Evolutionary conservation across 2,329 filamentous ascomycete genomes (phyloP).

Genomic region (Teratosphaeria zuluensis): DNA sequence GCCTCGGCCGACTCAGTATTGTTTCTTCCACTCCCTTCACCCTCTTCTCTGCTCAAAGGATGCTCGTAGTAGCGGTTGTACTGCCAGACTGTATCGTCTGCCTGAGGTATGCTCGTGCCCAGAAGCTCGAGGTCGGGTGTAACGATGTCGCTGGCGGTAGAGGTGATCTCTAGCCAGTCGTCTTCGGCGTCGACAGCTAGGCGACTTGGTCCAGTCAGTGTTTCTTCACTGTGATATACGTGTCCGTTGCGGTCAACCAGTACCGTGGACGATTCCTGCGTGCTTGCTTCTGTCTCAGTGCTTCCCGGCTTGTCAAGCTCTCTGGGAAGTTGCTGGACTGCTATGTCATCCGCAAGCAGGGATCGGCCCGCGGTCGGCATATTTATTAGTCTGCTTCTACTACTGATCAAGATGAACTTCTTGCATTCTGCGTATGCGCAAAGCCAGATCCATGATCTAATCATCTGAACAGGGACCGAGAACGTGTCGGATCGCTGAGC

Average conservation of each 20-base stretch:
- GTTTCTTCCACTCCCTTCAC: not conserved
- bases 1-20: not conserved
- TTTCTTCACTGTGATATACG: not conserved
- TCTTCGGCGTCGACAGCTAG: not conserved
- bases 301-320: not conserved
- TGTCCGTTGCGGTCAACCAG: not conserved
- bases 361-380: not conserved
- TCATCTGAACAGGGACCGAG: too few species aligned
- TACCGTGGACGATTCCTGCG: not conserved
- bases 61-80: not conserved
- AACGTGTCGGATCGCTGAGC: too few species aligned
- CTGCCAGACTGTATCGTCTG: not conserved
- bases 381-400: not conserved
- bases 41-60: not conserved
- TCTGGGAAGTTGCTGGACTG: not conserved
- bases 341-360: not conserved
- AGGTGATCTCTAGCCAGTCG: not conserved
- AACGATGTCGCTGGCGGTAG: not conserved
- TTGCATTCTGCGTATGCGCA: too few species aligned
- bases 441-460: too few species aligned
- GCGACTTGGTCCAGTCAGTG: not conserved
- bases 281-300: not conserved
- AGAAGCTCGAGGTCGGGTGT: not conserved
- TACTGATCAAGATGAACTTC: too few species aligned
- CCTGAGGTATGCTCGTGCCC: not conserved